Evolutionary conservation across 257 asterid genomes (phyloP), one percentile per base, ranked within the genome.

Genomic region (Solanum appendiculatum): DNA sequence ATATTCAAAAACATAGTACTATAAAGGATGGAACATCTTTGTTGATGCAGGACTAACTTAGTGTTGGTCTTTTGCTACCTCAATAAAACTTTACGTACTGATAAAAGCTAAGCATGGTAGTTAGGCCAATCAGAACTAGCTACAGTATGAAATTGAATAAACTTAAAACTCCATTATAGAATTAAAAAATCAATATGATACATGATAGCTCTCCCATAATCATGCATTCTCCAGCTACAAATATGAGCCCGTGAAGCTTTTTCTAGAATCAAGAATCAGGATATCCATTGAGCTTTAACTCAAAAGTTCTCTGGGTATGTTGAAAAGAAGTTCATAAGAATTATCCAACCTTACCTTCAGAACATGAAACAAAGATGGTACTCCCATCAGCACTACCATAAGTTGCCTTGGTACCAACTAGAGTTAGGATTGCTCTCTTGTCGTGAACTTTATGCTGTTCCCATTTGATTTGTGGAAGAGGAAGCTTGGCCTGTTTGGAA

Each of bases 341-440:
- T 13, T 70, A 63, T 25, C 69, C 74, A 29, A 66, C 37, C 90
- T 88, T 89, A 97, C 99, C 99, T 96, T 97, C 99, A 84, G 99
- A 97, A 91, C 98, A 93, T 51, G 99, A 97, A 74, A 91, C 93
- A 86, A 95, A 56, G 69, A 96, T 39, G 34, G 95, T 81, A 88
- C 98, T 94, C 82, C 99, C 99, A 92, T 97, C 99, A 48, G 96
- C 99, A 51, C 80, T 96, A 85, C 99, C 99, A 91, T 93, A 96
- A 40, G 97, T 94, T 44, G 99, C 98, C 91, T 90, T 94, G 86
- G 98, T 80, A 86, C 96, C 98, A 33, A 89, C 90, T 68, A 97
- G 91, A 81, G 99, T 97, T 86, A 97, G 86, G 89, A 96, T 89
- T 86, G 88, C 91, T 88, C 89, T 96, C 91, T 94, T 91, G 72